Evolutionary conservation across 352 stramenopile species (phyloP).

Genomic region (Salisapilia sapeloensis): DNA sequence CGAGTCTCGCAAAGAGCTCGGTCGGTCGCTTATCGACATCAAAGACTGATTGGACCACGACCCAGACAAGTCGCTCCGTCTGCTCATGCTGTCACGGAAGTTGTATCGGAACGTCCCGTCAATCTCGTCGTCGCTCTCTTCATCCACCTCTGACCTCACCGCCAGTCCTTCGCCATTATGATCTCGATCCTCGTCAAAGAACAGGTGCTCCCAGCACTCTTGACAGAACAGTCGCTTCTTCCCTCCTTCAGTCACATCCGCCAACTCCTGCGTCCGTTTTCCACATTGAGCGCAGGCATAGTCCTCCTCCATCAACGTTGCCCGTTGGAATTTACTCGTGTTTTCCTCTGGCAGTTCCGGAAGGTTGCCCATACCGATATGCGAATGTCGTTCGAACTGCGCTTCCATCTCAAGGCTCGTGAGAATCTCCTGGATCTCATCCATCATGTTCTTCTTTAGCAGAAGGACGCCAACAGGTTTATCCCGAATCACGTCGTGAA

Average conservation of each 20-base stretch:
- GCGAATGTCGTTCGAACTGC: conserved; percentile 62
- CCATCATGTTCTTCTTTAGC: conserved; percentile 53
- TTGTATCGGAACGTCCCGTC: no score
- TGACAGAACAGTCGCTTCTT: conserved; percentile 38
- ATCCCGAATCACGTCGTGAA: conserved; percentile 30
- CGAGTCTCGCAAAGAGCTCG: no score
- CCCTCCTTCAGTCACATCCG: conserved; percentile 23
- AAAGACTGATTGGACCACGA: no score
- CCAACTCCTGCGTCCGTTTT: conserved; percentile 27
- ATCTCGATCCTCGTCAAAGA: conserved; percentile 38
- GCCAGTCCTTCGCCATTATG: no score
- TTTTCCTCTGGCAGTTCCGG: conserved; percentile 4
- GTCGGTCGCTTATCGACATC: no score
- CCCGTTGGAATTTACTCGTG: no score
- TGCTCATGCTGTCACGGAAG: no score
- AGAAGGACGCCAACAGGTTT: conserved; percentile 31
- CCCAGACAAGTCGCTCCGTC: no score
- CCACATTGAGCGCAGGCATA: conserved; percentile 40
- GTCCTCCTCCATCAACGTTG: no score
- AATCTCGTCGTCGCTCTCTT: no score
- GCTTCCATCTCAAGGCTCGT: conserved; percentile 61
- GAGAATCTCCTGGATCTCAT: conserved; percentile 69
- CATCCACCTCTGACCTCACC: no score
- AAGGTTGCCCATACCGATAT: conserved; percentile 26
- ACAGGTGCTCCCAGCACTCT: conserved; percentile 64